Evolutionary conservation across 495 filamentous ascomycete species (phyloP).

Genomic region (Penicillium bialowiezense): DNA sequence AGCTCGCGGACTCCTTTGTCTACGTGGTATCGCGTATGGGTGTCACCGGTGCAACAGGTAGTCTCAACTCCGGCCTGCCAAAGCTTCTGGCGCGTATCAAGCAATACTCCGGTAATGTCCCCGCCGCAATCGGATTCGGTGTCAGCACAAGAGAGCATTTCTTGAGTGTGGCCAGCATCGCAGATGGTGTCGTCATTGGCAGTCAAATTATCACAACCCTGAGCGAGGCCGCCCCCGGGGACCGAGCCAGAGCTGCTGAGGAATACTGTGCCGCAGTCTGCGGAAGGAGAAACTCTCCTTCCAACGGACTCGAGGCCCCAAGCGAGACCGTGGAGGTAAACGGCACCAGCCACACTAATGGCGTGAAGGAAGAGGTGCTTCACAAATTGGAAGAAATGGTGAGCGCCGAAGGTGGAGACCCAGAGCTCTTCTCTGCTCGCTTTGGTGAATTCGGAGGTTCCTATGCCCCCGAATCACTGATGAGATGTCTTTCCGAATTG

Average conservation of each 20-base stretch:
- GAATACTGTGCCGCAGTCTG: constrained; percentile 82
- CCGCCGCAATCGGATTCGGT: constrained; percentile 90
- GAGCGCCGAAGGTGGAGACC: too few relatives aligned
- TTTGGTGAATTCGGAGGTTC: constrained; percentile 98
- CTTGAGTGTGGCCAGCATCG: constrained; percentile 67
- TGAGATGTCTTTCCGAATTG: constrained; percentile 91
- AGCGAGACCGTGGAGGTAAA: too few relatives aligned
- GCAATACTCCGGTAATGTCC: constrained; percentile 80
- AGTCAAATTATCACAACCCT: constrained; percentile 86
- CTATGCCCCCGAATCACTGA: constrained; percentile 95
- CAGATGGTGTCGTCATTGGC: constrained; percentile 97
- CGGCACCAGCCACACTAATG: too few relatives aligned
- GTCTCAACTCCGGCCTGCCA: constrained; percentile 73
- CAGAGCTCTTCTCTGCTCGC: too few relatives aligned
- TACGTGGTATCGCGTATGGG: constrained; percentile 99
- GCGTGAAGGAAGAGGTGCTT: too few relatives aligned
- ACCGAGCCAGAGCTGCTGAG: constrained; percentile 71
- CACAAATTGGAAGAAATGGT: neutral
- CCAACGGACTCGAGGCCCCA: too few relatives aligned
- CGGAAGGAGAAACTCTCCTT: too few relatives aligned
- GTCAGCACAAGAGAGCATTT: constrained; percentile 96
- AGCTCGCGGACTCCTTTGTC: constrained; percentile 97
- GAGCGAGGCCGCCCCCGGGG: constrained; percentile 63
- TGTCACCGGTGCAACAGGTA: constrained; percentile 86
- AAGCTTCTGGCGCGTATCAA: constrained; percentile 84